Evolutionary conservation across 306 rosid species (phyloP).

Genomic region (Cucumis cinereus): DNA sequence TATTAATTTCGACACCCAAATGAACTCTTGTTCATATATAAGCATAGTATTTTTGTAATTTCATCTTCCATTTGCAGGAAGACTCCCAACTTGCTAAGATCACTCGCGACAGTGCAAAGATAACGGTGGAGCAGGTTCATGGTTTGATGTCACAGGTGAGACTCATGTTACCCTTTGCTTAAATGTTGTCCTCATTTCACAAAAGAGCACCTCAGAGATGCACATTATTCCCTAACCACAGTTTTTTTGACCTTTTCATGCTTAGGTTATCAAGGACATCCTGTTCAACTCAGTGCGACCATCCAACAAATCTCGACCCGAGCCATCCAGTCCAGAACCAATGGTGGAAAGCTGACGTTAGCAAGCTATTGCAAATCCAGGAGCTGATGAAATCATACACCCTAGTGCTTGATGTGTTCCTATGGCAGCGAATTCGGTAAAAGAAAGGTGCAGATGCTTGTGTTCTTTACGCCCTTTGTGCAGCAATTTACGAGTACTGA

Average conservation of each 20-base stretch:
- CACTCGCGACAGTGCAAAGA: slow-evolving; percentile 85
- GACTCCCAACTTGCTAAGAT: slow-evolving; percentile 86
- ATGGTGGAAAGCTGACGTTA: slow-evolving; percentile 69
- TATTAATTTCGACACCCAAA: background rate
- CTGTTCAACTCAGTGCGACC: slow-evolving; percentile 73
- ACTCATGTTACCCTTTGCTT: background rate
- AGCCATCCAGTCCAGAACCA: slow-evolving; percentile 74
- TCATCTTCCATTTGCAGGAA: slow-evolving; percentile 34
- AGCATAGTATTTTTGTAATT: background rate
- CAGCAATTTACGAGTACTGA: background rate
- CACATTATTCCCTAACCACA: slow-evolving; percentile 6
- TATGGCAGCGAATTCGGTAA: background rate
- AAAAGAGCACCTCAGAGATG: background rate
- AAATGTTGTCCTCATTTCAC: background rate
- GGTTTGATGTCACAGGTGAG: slow-evolving; percentile 95
- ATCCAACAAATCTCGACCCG: slow-evolving; percentile 42
- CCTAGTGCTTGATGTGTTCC: background rate
- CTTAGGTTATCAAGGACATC: slow-evolving; percentile 81
- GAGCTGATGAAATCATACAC: background rate
- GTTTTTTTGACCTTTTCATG: slow-evolving; percentile 2
- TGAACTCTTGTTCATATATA: background rate
- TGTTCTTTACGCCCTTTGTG: background rate
- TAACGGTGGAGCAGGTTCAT: slow-evolving; percentile 94
- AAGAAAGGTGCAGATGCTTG: background rate
- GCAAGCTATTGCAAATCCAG: background rate